Conservation (phyloP, 208 protist species). For the Sergeia podlipaevii region DNA sequence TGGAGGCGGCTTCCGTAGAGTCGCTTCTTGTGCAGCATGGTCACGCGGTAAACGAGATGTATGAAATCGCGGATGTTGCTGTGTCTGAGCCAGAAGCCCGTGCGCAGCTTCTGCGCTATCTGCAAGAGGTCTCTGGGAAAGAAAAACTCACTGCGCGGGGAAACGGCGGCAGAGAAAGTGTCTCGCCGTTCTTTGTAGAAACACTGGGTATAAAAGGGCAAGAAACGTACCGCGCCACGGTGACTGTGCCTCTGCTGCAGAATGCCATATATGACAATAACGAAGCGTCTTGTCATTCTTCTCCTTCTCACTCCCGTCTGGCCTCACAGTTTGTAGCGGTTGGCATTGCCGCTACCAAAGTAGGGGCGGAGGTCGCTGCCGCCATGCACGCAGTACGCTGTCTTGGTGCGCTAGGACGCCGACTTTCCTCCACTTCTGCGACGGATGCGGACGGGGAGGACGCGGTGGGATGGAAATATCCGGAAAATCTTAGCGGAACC, state of each 20-base stretch:
- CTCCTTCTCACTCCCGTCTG: too few species aligned
- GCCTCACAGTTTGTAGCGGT: constrained; percentile 86
- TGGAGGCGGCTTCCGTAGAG: constrained; percentile 26
- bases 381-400: constrained; percentile 58
- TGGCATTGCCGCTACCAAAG: constrained; percentile 46
- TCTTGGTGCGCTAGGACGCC: constrained; percentile 4
- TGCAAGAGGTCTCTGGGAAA: constrained; percentile 12
- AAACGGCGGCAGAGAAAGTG: not conserved
- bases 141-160: not conserved
- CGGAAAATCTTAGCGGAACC: not conserved
- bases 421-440: not conserved
- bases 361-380: constrained; percentile 54
- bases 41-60: constrained; percentile 30
- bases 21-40: constrained; percentile 58
- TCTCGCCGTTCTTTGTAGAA: constrained; percentile 60
- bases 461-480: too few species aligned
- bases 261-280: not conserved
- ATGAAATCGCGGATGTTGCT: constrained; percentile 22
- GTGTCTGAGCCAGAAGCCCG: constrained; percentile 28
- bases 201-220: constrained; percentile 50
- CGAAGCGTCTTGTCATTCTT: constrained; percentile 2
- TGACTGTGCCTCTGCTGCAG: constrained; percentile 49
- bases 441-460: not conserved
- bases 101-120: constrained; percentile 45
- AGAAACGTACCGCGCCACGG: constrained; percentile 63